Percentiles rank a stretch among this genome's conserved stretches.
Conservation (phyloP, 164 flowering plant species). For the Nelumbo lutea region DNA sequence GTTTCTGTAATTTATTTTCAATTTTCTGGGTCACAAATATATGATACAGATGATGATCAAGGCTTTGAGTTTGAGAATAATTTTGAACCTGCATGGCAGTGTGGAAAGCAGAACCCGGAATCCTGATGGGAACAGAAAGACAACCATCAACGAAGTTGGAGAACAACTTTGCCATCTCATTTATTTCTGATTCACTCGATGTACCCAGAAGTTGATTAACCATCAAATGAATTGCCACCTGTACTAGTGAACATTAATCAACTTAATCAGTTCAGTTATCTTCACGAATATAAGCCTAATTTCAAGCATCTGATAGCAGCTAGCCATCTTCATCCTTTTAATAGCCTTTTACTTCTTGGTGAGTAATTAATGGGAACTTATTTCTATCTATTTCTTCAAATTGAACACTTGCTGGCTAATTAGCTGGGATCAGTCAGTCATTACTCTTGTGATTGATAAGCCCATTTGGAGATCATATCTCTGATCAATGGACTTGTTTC, state of each 20-base stretch:
- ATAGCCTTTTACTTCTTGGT: too few species aligned
- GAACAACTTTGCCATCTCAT: conserved; percentile 61
- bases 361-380: too few species aligned
- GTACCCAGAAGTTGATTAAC: conserved; percentile 78
- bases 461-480: too few species aligned
- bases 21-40: too few species aligned
- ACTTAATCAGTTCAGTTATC: not conserved
- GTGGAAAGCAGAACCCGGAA: conserved; percentile 69
- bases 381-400: too few species aligned
- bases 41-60: too few species aligned
- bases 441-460: too few species aligned
- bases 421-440: too few species aligned
- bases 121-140: conserved; percentile 73
- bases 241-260: not conserved
- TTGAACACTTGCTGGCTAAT: too few species aligned
- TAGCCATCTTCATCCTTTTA: not conserved
- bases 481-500: too few species aligned
- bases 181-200: conserved; percentile 58
- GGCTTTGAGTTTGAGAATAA: not conserved
- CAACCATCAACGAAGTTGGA: conserved; percentile 88
- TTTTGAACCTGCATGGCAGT: conserved; percentile 72
- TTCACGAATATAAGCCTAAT: not conserved
- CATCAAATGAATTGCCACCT: conserved; percentile 83
- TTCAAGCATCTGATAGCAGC: not conserved
- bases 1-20: too few species aligned